Conservation (phyloP, 2,329 filamentous ascomycete genomes). For the Aspergillus alliaceus region DNA sequence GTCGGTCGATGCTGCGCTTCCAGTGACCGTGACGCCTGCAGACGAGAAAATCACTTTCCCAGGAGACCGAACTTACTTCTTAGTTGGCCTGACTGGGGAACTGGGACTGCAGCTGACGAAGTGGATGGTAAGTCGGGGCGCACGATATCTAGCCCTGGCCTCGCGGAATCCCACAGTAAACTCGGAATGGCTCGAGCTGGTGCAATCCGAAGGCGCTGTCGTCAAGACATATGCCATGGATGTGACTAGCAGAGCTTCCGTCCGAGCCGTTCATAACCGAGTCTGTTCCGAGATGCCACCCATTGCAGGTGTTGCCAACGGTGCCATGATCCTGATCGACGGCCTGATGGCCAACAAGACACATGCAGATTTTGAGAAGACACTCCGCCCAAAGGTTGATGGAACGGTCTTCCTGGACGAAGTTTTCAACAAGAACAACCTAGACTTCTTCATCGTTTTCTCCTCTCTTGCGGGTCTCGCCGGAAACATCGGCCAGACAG, state of each 20-base stretch:
- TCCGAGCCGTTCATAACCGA: too few relatives aligned
- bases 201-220: slow-evolving; percentile 6
- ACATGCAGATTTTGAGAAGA: too few relatives aligned
- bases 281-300: too few relatives aligned
- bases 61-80: slow-evolving; percentile 24
- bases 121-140: slow-evolving; percentile 32
- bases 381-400: slow-evolving; percentile 10
- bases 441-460: slow-evolving; percentile 17
- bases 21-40: too few relatives aligned
- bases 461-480: background rate
- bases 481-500: slow-evolving; percentile 9
- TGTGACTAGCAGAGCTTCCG: slow-evolving; percentile 9
- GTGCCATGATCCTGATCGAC: slow-evolving; percentile 6
- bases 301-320: slow-evolving; percentile 40
- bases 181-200: slow-evolving; percentile 13
- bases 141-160: slow-evolving; percentile 26
- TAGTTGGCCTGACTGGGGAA: slow-evolving; percentile 31
- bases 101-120: slow-evolving; percentile 28
- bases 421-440: background rate
- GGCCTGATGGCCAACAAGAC: too few relatives aligned
- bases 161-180: slow-evolving; percentile 28
- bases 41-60: background rate
- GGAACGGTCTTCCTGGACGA: slow-evolving; percentile 7
- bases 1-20: too few relatives aligned
- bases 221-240: slow-evolving; percentile 8